Conservation (phyloP, 2,329 filamentous ascomycete species). For the Monosporascus cannonballus region DNA sequence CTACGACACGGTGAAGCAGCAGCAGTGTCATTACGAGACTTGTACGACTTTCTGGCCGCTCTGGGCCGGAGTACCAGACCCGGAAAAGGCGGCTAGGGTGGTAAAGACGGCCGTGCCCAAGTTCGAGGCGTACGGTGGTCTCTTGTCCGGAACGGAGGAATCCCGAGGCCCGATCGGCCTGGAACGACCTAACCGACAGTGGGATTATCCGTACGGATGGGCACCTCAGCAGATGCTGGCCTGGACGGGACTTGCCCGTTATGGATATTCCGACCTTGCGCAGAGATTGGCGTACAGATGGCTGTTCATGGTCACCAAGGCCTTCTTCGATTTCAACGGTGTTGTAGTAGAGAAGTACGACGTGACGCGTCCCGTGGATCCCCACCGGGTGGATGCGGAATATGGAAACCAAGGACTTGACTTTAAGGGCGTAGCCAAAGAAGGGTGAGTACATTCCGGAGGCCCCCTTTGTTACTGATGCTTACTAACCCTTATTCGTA, state of each 20-base stretch:
- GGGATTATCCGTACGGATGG: slow-evolving; percentile 98
- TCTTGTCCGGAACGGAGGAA: slow-evolving; percentile 84
- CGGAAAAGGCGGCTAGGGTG: slow-evolving; percentile 77
- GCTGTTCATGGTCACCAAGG: slow-evolving; percentile 97
- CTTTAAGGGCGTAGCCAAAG: slow-evolving; percentile 91
- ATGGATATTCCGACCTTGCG: slow-evolving; percentile 86
- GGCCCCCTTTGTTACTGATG: neutral
- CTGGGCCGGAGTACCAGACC: slow-evolving; percentile 86
- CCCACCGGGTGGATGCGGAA: slow-evolving; percentile 91
- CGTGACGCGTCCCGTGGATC: slow-evolving; percentile 82
- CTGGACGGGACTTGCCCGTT: slow-evolving; percentile 87
- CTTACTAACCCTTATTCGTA: slow-evolving; percentile 8
- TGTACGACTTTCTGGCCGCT: slow-evolving; percentile 96
- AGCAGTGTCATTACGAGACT: slow-evolving; percentile 80
- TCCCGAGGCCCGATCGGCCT: slow-evolving; percentile 76
- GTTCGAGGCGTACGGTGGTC: slow-evolving; percentile 81
- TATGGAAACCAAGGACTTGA: slow-evolving; percentile 96
- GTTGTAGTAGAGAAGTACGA: slow-evolving; percentile 99
- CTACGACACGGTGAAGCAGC: slow-evolving; percentile 78
- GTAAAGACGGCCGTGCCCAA: slow-evolving; percentile 76
- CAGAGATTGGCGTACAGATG: slow-evolving; percentile 91
- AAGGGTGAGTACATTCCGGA: slow-evolving; percentile 64
- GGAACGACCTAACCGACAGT: slow-evolving; percentile 87
- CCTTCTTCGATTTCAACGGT: slow-evolving; percentile 97
- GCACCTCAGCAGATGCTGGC: slow-evolving; percentile 97